Evolutionary conservation across 306 rosid genomes (phyloP).

Genomic region (Quercus ilex): DNA sequence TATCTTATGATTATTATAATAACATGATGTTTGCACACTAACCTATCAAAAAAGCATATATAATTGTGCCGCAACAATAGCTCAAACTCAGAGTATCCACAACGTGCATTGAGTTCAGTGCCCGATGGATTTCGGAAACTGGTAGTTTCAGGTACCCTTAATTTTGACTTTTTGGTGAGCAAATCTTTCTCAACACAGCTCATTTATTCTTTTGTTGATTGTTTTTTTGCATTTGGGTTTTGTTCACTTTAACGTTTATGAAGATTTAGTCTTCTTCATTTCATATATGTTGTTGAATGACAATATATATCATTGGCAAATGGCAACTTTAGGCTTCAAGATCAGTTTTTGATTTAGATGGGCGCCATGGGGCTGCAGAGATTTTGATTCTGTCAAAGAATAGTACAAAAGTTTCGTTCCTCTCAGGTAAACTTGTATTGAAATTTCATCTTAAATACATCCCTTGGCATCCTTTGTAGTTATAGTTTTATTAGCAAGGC

Average conservation of each 20-base stretch:
- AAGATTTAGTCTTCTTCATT: not conserved
- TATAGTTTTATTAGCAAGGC: not conserved
- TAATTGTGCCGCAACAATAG: not conserved
- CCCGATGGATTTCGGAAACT: not conserved
- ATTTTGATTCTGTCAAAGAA: not conserved
- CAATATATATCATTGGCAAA: not conserved
- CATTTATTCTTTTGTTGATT: not conserved
- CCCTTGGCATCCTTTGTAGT: not conserved
- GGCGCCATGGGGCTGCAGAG: not conserved
- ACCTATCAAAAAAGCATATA: not conserved
- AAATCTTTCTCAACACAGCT: not conserved
- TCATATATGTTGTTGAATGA: not conserved
- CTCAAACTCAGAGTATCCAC: not conserved
- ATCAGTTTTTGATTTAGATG: not conserved
- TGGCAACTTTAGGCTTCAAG: not conserved
- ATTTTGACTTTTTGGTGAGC: not conserved
- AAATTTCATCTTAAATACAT: not conserved
- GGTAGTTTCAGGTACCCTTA: not conserved
- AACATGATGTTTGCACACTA: not conserved
- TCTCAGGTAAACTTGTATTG: not conserved
- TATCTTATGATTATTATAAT: not conserved
- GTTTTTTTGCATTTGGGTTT: not conserved
- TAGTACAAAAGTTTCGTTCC: not conserved
- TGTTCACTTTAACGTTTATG: not conserved
- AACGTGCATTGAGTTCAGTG: not conserved